phyloP scores from a whole-genome alignment of 106 monocot species.

The Posidonia australis region DNA sequence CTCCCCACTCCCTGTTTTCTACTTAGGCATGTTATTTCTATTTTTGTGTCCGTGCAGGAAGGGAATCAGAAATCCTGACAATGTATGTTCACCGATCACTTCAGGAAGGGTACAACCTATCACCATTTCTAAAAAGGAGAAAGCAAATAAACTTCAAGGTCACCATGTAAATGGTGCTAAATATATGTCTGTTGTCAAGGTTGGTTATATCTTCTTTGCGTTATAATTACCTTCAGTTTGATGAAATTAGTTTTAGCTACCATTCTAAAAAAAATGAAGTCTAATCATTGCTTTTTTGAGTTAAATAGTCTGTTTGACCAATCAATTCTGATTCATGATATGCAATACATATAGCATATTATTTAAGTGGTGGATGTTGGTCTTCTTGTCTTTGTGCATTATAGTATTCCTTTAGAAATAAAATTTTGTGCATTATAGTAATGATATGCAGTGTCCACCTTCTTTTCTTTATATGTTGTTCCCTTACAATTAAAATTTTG shows the following conservation, averaged over 20 bases:
- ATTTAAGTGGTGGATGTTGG: too few species aligned
- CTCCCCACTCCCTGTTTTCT: neutral
- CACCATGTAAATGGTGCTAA: constrained; percentile 1
- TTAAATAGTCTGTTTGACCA: neutral
- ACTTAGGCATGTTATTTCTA: neutral
- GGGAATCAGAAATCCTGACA: neutral
- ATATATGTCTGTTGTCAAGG: constrained; percentile 15
- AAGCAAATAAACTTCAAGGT: constrained; percentile 12
- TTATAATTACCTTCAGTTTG: too few species aligned
- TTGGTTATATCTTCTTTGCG: neutral
- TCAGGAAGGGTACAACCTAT: neutral
- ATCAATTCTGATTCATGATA: neutral
- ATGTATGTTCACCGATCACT: neutral
- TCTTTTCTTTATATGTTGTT: too few species aligned
- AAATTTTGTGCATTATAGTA: too few species aligned
- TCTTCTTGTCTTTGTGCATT: too few species aligned
- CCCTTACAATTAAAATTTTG: too few species aligned
- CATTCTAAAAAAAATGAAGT: neutral
- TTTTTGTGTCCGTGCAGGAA: neutral
- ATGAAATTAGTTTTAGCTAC: too few species aligned
- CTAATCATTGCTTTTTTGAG: neutral
- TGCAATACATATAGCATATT: neutral
- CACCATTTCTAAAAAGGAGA: constrained; percentile 17
- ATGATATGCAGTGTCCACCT: too few species aligned
- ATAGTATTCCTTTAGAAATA: too few species aligned